phyloP scores from a whole-genome alignment of 2,329 filamentous ascomycete genomes.

The Aspergillus calidoustus region DNA sequence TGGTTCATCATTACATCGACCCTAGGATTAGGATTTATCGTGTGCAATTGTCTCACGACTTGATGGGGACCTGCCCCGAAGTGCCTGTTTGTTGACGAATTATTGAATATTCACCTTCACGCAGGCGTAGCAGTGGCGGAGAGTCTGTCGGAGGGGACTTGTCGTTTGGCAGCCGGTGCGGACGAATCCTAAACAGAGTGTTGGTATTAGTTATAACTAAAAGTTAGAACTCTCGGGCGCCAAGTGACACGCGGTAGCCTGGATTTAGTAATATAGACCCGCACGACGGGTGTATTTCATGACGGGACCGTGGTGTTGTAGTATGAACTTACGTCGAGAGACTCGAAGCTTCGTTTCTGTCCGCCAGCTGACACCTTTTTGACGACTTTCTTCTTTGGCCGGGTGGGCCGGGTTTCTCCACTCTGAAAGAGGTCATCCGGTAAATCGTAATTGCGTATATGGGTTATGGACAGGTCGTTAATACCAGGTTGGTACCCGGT shows the following conservation, averaged over 20 bases:
- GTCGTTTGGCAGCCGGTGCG: conserved; percentile 40
- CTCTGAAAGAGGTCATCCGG: conserved; percentile 85
- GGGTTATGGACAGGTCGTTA: conserved; percentile 78
- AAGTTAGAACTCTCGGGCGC: conserved; percentile 26
- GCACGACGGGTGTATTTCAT: conserved; percentile 18
- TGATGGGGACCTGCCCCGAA: conserved; percentile 38
- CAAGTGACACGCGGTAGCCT: conserved; percentile 23
- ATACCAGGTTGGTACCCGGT: conserved; percentile 74
- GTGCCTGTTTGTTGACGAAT: conserved; percentile 19
- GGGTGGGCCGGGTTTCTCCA: conserved; percentile 72
- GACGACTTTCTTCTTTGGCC: conserved; percentile 59
- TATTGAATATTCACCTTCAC: conserved; percentile 24
- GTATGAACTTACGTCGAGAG: conserved; percentile 49
- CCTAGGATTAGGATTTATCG: conserved; percentile 10
- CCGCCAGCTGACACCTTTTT: conserved; percentile 40
- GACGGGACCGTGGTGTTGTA: conserved; percentile 29
- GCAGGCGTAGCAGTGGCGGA: conserved; percentile 38
- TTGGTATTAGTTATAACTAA: conserved; percentile 40
- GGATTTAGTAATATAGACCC: conserved; percentile 26
- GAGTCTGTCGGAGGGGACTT: conserved; percentile 36
- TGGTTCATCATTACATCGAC: conserved; percentile 24
- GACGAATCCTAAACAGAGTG: conserved; percentile 32
- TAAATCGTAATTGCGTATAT: conserved; percentile 83
- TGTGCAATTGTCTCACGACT: conserved; percentile 20
- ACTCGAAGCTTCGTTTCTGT: conserved; percentile 46